Evolutionary conservation across 2,329 filamentous ascomycete species (phyloP).

Genomic region (Neurospora crassa): DNA sequence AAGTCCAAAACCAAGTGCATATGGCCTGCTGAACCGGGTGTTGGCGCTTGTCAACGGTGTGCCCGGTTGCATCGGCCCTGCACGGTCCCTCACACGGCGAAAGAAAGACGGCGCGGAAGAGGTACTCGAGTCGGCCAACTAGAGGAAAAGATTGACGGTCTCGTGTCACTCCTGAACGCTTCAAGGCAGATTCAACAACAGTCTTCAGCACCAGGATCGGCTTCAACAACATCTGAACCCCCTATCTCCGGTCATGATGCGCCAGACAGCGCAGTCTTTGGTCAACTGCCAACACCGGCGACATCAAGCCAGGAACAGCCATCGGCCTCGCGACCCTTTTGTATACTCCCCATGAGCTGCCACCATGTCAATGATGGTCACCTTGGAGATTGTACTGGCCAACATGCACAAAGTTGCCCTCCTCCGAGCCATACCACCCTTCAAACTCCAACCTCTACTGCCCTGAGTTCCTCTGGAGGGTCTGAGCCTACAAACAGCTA

Average conservation of each 20-base stretch:
- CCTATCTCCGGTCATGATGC: neutral
- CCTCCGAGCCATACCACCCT: neutral
- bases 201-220: constrained; percentile 18
- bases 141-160: constrained; percentile 31
- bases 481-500: neutral
- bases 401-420: neutral
- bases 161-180: constrained; percentile 27
- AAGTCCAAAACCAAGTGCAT: constrained; percentile 28
- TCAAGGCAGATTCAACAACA: constrained; percentile 4
- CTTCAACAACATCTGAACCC: neutral
- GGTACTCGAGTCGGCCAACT: constrained; percentile 24
- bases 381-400: neutral
- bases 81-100: constrained; percentile 25
- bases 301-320: neutral
- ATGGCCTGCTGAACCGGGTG: constrained; percentile 19
- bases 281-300: neutral
- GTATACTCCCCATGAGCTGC: neutral
- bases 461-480: neutral
- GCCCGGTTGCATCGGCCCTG: constrained; percentile 25
- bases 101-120: constrained; percentile 17
- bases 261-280: neutral
- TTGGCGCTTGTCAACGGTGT: constrained; percentile 18
- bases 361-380: neutral
- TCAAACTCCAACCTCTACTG: neutral
- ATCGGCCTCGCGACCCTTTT: neutral